Percentiles rank a stretch among this genome's conserved stretches.
Conservation (phyloP, 1,284 basidiomycete genomes). For the Melampsora larici-populina region DNA sequence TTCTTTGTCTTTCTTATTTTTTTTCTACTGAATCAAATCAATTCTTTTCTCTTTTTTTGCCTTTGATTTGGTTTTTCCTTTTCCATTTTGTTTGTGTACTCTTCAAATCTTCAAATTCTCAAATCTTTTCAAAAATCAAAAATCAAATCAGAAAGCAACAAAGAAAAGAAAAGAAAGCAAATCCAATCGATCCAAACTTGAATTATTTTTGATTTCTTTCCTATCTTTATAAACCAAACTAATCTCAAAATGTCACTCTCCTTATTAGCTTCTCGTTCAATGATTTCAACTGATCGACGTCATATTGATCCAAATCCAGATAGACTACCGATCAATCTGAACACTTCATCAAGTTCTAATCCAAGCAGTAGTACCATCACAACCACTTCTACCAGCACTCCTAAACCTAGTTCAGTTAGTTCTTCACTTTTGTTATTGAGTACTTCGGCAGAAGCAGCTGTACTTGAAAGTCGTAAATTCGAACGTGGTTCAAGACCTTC, state of each 20-base stretch:
- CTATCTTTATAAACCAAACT: too few relatives aligned
- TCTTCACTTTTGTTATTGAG: conserved; percentile 24
- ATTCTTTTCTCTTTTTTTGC: not conserved
- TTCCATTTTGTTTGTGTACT: not conserved
- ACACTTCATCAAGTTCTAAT: too few relatives aligned
- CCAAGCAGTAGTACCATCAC: too few relatives aligned
- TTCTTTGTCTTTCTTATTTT: too few relatives aligned
- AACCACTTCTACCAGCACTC: conserved; percentile 1
- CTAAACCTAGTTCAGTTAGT: not conserved
- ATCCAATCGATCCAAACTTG: too few relatives aligned
- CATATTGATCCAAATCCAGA: conserved; percentile 34
- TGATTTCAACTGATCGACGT: conserved; percentile 24
- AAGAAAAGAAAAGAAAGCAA: too few relatives aligned
- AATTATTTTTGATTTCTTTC: too few relatives aligned
- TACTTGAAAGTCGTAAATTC: conserved; percentile 31
- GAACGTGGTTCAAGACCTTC: conserved; percentile 19
- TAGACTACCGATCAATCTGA: not conserved
- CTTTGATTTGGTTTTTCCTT: not conserved
- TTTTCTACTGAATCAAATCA: not conserved
- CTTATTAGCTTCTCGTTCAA: not conserved
- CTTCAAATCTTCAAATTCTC: not conserved
- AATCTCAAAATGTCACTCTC: too few relatives aligned
- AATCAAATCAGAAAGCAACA: too few relatives aligned
- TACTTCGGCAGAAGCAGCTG: conserved; percentile 31
- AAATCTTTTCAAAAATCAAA: too few relatives aligned